Evolutionary conservation across 208 protist species (phyloP).

Genomic region (Trypanosoma grayi): DNA sequence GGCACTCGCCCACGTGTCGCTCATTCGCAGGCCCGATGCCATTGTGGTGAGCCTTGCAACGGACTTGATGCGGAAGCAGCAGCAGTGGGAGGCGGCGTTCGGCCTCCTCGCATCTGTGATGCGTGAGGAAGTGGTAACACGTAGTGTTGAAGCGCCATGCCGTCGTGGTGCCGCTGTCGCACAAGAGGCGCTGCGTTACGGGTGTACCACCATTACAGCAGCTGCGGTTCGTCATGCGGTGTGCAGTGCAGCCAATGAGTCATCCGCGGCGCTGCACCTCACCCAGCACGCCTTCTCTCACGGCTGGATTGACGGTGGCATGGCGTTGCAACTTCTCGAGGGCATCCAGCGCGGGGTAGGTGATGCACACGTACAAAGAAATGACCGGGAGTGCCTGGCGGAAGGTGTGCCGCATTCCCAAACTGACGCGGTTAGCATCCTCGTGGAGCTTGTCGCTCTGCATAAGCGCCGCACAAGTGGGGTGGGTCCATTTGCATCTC

Average conservation of each 20-base stretch:
- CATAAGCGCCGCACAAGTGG: neutral
- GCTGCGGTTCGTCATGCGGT: conserved; percentile 17
- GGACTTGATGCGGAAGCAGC: conserved; percentile 8
- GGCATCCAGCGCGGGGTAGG: neutral
- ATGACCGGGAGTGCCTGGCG: neutral
- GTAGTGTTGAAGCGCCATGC: neutral
- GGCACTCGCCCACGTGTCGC: conserved; percentile 13
- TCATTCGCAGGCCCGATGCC: conserved; percentile 14
- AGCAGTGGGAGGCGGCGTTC: conserved; percentile 24
- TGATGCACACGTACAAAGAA: neutral
- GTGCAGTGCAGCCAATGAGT: conserved; percentile 3
- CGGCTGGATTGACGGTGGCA: conserved; percentile 23
- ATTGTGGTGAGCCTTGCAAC: conserved; percentile 11
- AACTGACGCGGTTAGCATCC: neutral
- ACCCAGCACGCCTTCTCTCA: conserved; percentile 10
- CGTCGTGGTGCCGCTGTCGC: no score
- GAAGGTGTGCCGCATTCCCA: neutral
- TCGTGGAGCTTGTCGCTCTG: conserved; percentile 19
- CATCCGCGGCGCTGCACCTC: conserved; percentile 8
- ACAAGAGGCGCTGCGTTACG: no score
- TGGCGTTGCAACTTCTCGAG: conserved; percentile 16
- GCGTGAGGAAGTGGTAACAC: neutral
- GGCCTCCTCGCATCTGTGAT: conserved; percentile 1
- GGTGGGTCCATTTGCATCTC: neutral
- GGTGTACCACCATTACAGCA: conserved; percentile 21